Evolutionary conservation across 768 basidiomycete genomes (phyloP).

Genomic region (Leccinum incarnatum): DNA sequence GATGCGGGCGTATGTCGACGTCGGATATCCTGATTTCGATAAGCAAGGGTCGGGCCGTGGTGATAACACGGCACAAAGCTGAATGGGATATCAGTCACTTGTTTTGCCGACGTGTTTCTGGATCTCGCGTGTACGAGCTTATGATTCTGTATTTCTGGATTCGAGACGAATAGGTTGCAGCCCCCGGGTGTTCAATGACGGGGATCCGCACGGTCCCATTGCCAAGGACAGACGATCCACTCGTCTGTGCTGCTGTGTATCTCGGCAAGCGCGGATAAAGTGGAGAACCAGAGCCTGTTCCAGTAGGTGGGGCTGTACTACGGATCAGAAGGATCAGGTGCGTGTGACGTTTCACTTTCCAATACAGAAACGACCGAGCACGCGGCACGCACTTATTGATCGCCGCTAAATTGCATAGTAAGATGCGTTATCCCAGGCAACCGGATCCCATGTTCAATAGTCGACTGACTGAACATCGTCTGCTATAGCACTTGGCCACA

Average conservation of each 20-base stretch:
- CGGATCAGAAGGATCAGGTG: neutral
- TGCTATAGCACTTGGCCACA: no score
- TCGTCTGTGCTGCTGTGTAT: neutral
- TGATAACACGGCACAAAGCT: neutral
- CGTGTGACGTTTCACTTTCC: neutral
- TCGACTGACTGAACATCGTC: no score
- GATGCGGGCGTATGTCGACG: slow-evolving; percentile 55
- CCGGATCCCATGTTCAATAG: no score
- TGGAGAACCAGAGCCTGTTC: neutral
- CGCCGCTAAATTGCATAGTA: neutral
- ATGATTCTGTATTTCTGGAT: neutral
- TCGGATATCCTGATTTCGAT: slow-evolving; percentile 45
- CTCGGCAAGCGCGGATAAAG: neutral
- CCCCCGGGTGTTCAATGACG: neutral
- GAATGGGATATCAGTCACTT: neutral
- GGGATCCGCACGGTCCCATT: neutral
- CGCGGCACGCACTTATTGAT: neutral
- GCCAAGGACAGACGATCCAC: neutral
- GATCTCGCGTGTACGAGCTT: neutral
- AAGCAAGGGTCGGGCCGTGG: neutral
- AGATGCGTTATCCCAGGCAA: neutral
- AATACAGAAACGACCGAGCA: neutral
- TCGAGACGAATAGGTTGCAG: neutral
- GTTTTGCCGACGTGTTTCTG: neutral
- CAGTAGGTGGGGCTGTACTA: neutral